A percentile compares a stretch with the other conserved stretches of the same genome.
These are phyloP conservation scores for Umbelopsis vinacea DNA, from an alignment of 192 early-diverging fungal species.

Conservation along the genomic window DNA sequence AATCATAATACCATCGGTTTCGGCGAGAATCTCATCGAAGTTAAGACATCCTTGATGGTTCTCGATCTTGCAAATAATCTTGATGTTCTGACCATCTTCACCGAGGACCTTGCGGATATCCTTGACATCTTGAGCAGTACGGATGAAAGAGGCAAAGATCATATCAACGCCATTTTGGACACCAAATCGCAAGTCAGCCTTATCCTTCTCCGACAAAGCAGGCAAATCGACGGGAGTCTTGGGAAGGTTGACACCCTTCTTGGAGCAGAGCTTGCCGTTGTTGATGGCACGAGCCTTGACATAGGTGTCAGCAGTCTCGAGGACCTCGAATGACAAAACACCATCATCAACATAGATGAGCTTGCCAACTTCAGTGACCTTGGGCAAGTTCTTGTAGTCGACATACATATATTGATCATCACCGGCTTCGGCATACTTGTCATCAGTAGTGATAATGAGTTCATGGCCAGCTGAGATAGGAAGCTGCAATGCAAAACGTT, in stretches of 20 bases:
- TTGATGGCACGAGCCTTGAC: slow-evolving; percentile 72
- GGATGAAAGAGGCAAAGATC: slow-evolving; percentile 93
- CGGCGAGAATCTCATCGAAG: slow-evolving; percentile 92
- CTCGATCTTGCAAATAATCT: slow-evolving; percentile 97
- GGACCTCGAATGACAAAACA: slow-evolving; percentile 90
- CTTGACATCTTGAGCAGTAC: slow-evolving; percentile 83
- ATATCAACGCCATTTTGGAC: slow-evolving; percentile 91
- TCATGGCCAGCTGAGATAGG: slow-evolving; percentile 69
- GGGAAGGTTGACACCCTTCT: slow-evolving; percentile 94
- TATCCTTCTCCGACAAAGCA: slow-evolving; percentile 90
- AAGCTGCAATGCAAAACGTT: slow-evolving; percentile 24
- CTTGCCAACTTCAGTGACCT: slow-evolving; percentile 67
- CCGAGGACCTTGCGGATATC: slow-evolving; percentile 86
- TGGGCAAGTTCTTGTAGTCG: slow-evolving; percentile 78
- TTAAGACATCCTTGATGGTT: slow-evolving; percentile 91
- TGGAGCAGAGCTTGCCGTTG: slow-evolving; percentile 79
- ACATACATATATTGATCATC: slow-evolving; percentile 65
- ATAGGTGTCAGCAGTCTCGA: slow-evolving; percentile 58
- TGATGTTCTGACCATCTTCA: slow-evolving; percentile 78
- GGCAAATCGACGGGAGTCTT: slow-evolving; percentile 85
- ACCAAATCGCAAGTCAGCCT: slow-evolving; percentile 83
- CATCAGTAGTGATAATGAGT: slow-evolving; percentile 71
- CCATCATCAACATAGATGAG: slow-evolving; percentile 91
- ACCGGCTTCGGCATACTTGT: slow-evolving; percentile 57
- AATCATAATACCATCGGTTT: slow-evolving; percentile 95